Base-by-base conservation (phyloP, 177 flowering plant species). In the Vitis hybrid region DNA sequence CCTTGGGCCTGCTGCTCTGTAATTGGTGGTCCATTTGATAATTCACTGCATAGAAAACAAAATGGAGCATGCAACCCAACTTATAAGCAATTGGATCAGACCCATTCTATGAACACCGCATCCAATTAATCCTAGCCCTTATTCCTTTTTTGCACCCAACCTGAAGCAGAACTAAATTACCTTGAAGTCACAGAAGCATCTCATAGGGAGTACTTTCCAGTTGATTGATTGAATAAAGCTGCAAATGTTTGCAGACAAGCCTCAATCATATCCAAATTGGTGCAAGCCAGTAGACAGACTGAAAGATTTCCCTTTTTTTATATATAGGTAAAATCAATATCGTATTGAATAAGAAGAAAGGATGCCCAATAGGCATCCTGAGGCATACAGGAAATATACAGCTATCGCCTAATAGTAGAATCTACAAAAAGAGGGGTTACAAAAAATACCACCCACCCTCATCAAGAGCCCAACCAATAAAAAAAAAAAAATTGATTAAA, bases 131-230 rank as follows among this genome's bases (percentile, higher is more conserved):
- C 97, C 98, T 63, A 94, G 92, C 63, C 98, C 97, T 83, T 91
- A 97, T 68, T 91, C 98, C 72, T 92, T 94, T 21, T 91, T 84
- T 3, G 30, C 2, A 97, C 98, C 98, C 98, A 94, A 66, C 98
- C 98, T 84, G 91, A 97, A 49, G 93, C 88, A 84, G 92, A 87
- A 72, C 97, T 79, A 80, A 86, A 86, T 55, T 92, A 75, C 79
- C 87, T 89, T 32, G 91, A 85, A 79, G 73, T 86, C 72, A 92
- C 67, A 66, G 91, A 80, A 60, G 86, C 73, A 78, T 89, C 92
- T 78, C 88, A 77, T 55, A 88, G 87, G 13, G 85, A 73, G 80
- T 83, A 80, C 76, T 92, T 94, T 68, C 97, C 97, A 70, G 85
- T 75, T 56, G 92, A 74, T 74, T 91, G 92, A 86, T 91, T 94